Evolutionary conservation across 139 green algal genomes (phyloP).

Genomic region (Closterium sp.): DNA sequence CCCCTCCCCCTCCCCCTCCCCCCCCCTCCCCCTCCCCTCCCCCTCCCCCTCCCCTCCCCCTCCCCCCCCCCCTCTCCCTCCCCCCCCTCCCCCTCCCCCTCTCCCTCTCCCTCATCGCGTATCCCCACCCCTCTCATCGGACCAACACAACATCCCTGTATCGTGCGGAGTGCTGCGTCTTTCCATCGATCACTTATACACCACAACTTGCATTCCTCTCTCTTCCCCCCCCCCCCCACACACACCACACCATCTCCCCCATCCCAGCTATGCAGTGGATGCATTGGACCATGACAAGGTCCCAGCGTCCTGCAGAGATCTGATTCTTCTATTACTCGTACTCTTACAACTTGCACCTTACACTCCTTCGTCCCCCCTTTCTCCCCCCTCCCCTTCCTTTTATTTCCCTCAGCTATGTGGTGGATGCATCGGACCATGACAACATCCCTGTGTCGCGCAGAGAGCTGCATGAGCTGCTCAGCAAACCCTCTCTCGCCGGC

Average conservation of each 20-base stretch:
- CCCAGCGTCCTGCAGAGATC: conserved; percentile 61
- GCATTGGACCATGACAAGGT: conserved; percentile 79
- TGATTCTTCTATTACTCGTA: no score
- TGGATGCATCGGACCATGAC: conserved; percentile 87
- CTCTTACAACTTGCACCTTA: no score
- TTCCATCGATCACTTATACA: no score
- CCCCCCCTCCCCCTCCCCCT: no score
- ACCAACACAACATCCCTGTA: no score
- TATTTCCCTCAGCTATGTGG: conserved; percentile 63
- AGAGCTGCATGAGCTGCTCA: conserved; percentile 65
- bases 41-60: not conserved
- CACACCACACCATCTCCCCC: no score
- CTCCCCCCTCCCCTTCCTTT: not conserved
- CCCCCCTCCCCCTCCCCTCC: no score
- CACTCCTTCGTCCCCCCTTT: not conserved
- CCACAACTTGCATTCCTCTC: no score
- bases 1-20: no score
- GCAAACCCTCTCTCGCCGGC: conserved; percentile 56
- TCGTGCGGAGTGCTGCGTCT: no score
- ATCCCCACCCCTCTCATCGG: no score
- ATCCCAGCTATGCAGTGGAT: conserved; percentile 78
- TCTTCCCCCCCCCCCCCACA: no score
- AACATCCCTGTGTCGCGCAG: conserved; percentile 62
- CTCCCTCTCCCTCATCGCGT: not conserved
- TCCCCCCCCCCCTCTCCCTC: not conserved